phyloP scores from a whole-genome alignment of 1,284 basidiomycete genomes.

The Rhodotorula sp. region DNA sequence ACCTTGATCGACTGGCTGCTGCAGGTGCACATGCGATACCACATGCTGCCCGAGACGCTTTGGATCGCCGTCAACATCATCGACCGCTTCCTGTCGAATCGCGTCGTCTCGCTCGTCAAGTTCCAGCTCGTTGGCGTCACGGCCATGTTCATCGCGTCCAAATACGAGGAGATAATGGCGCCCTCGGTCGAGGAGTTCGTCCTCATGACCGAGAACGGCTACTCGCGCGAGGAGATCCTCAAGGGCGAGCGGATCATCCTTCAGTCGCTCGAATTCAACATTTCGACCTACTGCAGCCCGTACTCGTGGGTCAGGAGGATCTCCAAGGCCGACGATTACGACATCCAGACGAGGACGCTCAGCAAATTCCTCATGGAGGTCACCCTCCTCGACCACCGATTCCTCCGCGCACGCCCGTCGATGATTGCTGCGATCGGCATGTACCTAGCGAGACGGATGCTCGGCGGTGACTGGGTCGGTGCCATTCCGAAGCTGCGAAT shows the following conservation, averaged over 20 bases:
- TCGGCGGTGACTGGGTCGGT: conserved; percentile 88
- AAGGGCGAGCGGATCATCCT: conserved; percentile 96
- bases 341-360: conserved; percentile 93
- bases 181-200: conserved; percentile 92
- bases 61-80: conserved; percentile 67
- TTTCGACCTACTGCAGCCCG: conserved; percentile 97
- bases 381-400: conserved; percentile 87
- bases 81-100: conserved; percentile 62
- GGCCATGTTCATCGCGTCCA: conserved; percentile 64
- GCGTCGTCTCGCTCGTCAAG: conserved; percentile 62
- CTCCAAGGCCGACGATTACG: conserved; percentile 98
- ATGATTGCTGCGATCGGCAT: conserved; percentile 96
- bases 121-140: conserved; percentile 64
- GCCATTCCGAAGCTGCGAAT: no score
- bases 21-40: conserved; percentile 63
- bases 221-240: conserved; percentile 90
- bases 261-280: conserved; percentile 86
- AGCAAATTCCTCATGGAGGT: conserved; percentile 98
- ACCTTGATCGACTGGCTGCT: conserved; percentile 60
- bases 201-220: conserved; percentile 94
- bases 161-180: conserved; percentile 67
- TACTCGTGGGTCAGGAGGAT: conserved; percentile 99
- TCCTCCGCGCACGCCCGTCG: conserved; percentile 89
- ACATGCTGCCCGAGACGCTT: conserved; percentile 65
- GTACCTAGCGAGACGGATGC: conserved; percentile 89